phyloP scores from a whole-genome alignment of 1,139 yeast genomes.

The Saccharomyces hybrid region DNA sequence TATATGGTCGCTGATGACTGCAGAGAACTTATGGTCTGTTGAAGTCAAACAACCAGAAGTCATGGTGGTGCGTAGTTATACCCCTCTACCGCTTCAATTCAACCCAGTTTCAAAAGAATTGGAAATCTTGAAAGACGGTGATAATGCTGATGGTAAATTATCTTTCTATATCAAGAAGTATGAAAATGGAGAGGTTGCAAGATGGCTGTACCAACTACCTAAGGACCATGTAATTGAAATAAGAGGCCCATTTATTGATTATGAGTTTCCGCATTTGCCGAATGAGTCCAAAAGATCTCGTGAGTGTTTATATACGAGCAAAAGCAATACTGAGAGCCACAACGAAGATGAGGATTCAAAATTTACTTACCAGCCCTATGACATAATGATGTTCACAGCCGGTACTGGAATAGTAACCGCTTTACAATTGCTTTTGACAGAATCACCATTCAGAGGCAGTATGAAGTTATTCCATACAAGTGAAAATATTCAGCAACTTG shows the following conservation, averaged over 20 bases:
- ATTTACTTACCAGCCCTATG: conserved; percentile 44
- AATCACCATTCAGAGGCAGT: conserved; percentile 71
- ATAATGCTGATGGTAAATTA: conserved; percentile 60
- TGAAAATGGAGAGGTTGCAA: conserved; percentile 76
- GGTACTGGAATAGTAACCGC: conserved; percentile 91
- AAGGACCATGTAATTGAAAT: conserved; percentile 65
- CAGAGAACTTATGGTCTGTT: conserved; percentile 75
- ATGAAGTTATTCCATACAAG: conserved; percentile 64
- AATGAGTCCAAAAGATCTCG: conserved; percentile 53
- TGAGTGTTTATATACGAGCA: conserved; percentile 48
- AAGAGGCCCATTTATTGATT: conserved; percentile 76
- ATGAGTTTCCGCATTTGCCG: conserved; percentile 57
- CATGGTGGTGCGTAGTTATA: conserved; percentile 78
- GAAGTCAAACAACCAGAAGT: conserved; percentile 90
- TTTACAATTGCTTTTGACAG: conserved; percentile 56
- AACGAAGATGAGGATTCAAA: conserved; percentile 34
- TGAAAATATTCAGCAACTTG: conserved; percentile 45
- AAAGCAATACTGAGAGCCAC: conserved; percentile 8
- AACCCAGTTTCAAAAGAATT: conserved; percentile 28
- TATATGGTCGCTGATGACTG: conserved; percentile 45
- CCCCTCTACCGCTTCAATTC: conserved; percentile 66
- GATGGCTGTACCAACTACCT: conserved; percentile 56
- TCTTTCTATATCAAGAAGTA: conserved; percentile 73
- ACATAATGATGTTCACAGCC: conserved; percentile 54
- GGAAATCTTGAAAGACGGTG: conserved; percentile 24